Base-by-base conservation (phyloP, 371 early-diverging fungal genomes). In the Fennellomyces sp. region DNA sequence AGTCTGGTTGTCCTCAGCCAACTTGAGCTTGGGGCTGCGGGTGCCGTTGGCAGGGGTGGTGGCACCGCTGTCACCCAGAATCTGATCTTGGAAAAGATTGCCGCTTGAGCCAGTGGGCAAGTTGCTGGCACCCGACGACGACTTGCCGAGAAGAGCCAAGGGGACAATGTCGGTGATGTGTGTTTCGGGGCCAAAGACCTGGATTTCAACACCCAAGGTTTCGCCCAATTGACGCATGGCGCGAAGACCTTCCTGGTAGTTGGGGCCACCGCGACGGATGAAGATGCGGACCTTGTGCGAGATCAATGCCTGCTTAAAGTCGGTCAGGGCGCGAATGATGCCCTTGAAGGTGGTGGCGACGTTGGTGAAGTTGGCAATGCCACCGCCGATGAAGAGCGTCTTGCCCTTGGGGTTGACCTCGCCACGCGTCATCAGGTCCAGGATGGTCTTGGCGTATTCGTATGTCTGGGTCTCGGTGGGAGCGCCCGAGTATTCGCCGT, bases 351-450 rank as follows among this genome's bases (percentile, higher is more conserved):
- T 98, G 52, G 96, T 86, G 19, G 97, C 97, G 19, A 98, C 98
- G 77, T 98, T 97, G 77, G 98, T 98, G 65, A 98, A 98, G 90
- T 98, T 98, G 80, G 98, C 98, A 69, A 98, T 98, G 77, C 98
- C 98, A 71, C 98, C 98, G 70, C 98, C 98, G 68, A 98, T 94
- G 76, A 98, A 93, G 54, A 98, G 81, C 58, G 96, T 85, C 76
- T 98, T 98, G 71, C 97, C 97, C 27, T 94, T 87, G 54, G 93
- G 87, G 68, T 94, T 86, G 41, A 78, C 83, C 7, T 79, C 68
- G 56, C 90, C 90, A 53, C 96, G 94, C 12, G 97, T 97, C 98
- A 98, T 98, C 54, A 98, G 82, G 65, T 97, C 97, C 51, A 98
- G 77, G 56, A 98, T 93, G 53, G 97, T 98, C 86, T 96, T 97